These are phyloP conservation scores for Penicillium sp. DNA, from an alignment of 2,329 filamentous ascomycete species.

Conservation along the genomic window DNA sequence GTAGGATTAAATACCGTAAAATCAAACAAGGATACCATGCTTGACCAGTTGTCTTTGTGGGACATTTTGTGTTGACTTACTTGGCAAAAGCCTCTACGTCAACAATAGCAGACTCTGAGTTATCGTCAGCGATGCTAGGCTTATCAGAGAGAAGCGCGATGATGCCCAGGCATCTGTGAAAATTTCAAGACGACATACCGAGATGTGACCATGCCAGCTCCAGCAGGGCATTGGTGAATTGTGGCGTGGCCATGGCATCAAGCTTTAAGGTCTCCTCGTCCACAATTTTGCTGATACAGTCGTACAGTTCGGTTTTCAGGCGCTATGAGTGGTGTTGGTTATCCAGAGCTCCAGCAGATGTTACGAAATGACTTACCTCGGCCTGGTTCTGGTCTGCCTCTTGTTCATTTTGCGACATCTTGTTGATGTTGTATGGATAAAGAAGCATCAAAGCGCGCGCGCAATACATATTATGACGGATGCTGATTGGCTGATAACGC, in stretches of 20 bases:
- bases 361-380: slow-evolving; percentile 25
- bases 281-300: slow-evolving; percentile 79
- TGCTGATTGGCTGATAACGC: slow-evolving; percentile 23
- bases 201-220: slow-evolving; percentile 88
- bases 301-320: slow-evolving; percentile 83
- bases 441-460: slow-evolving; percentile 1
- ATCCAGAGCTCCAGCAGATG: neutral
- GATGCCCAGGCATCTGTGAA: neutral
- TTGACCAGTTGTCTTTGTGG: neutral
- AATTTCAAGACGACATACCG: slow-evolving; percentile 51
- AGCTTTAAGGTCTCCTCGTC: slow-evolving; percentile 75
- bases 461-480: slow-evolving; percentile 2
- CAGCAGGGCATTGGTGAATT: slow-evolving; percentile 82
- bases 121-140: slow-evolving; percentile 2
- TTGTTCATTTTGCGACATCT: slow-evolving; percentile 22
- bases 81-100: slow-evolving; percentile 67
- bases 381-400: slow-evolving; percentile 31
- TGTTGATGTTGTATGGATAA: neutral
- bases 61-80: slow-evolving; percentile 29
- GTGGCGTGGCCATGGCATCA: slow-evolving; percentile 82
- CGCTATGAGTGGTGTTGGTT: slow-evolving; percentile 51
- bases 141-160: neutral
- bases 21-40: neutral
- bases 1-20: neutral
- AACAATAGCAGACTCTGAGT: slow-evolving; percentile 52